These are phyloP conservation scores for Pseudocercospora vitis DNA, from an alignment of 2,329 filamentous ascomycete genomes.

Conservation along the genomic window DNA sequence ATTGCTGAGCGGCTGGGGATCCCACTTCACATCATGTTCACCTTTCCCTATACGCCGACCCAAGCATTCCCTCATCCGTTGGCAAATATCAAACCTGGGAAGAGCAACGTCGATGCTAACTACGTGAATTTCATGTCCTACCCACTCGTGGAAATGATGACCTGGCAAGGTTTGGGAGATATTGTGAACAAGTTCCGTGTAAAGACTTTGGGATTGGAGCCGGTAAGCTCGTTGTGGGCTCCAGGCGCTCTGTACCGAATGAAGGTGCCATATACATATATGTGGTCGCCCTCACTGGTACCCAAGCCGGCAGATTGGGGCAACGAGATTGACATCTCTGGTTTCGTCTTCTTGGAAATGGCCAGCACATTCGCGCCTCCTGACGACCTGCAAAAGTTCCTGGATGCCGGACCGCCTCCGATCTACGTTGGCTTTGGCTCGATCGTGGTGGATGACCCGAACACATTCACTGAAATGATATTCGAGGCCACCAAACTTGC, in stretches of 20 bases:
- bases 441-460: constrained; percentile 72
- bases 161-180: constrained; percentile 65
- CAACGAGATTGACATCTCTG: constrained; percentile 38
- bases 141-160: constrained; percentile 75
- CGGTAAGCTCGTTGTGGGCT: constrained; percentile 74
- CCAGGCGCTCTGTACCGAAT: constrained; percentile 70
- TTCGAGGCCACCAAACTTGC: constrained; percentile 66
- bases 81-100: constrained; percentile 64
- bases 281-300: constrained; percentile 44
- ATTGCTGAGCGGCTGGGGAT: constrained; percentile 77
- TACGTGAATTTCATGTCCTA: constrained; percentile 82
- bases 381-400: constrained; percentile 47
- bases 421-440: constrained; percentile 76
- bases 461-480: constrained; percentile 68
- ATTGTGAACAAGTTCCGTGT: constrained; percentile 73
- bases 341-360: constrained; percentile 40
- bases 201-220: constrained; percentile 68
- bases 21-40: constrained; percentile 60
- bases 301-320: constrained; percentile 49
- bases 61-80: constrained; percentile 74
- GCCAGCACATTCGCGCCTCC: constrained; percentile 39
- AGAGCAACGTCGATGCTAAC: constrained; percentile 67
- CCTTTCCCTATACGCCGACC: constrained; percentile 74
- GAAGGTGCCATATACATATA: constrained; percentile 73
- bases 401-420: constrained; percentile 58